Evolutionary conservation across 345 rosid species (phyloP).

Genomic region (Salix caprea): DNA sequence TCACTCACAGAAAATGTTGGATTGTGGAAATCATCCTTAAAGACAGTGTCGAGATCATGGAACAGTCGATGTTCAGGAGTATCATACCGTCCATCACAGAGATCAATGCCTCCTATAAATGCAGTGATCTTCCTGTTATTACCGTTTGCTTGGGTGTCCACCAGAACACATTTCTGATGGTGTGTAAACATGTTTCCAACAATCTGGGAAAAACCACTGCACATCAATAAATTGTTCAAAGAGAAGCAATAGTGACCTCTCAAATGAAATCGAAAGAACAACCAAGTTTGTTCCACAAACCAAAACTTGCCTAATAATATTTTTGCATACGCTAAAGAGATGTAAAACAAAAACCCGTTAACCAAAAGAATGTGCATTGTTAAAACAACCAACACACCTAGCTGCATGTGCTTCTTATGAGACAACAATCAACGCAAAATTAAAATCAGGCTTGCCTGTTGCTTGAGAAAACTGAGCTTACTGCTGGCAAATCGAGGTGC

Average conservation of each 20-base stretch:
- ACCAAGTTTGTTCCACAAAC: neutral
- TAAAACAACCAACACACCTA: neutral
- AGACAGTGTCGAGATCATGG: constrained; percentile 42
- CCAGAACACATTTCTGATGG: constrained; percentile 88
- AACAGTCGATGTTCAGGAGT: constrained; percentile 85
- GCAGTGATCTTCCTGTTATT: constrained; percentile 76
- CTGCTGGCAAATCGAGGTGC: constrained; percentile 86
- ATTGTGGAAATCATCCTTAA: constrained; percentile 79
- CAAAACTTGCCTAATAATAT: neutral
- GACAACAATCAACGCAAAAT: neutral
- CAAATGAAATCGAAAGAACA: neutral
- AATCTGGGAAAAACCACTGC: constrained; percentile 39
- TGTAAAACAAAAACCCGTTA: neutral
- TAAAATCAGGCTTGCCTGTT: constrained; percentile 30
- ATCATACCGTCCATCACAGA: constrained; percentile 97
- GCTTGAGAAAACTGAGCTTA: constrained; percentile 75
- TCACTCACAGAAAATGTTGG: constrained; percentile 85
- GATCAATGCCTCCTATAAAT: constrained; percentile 89
- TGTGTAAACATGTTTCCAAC: constrained; percentile 90
- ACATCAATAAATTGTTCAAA: constrained; percentile 15
- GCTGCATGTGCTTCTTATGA: neutral
- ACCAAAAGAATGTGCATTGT: neutral
- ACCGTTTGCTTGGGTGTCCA: constrained; percentile 79
- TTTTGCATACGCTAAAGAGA: neutral
- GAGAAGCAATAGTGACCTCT: neutral